Base-by-base conservation (phyloP, 805 yeast genomes). In the Lachancea nothofagi region DNA sequence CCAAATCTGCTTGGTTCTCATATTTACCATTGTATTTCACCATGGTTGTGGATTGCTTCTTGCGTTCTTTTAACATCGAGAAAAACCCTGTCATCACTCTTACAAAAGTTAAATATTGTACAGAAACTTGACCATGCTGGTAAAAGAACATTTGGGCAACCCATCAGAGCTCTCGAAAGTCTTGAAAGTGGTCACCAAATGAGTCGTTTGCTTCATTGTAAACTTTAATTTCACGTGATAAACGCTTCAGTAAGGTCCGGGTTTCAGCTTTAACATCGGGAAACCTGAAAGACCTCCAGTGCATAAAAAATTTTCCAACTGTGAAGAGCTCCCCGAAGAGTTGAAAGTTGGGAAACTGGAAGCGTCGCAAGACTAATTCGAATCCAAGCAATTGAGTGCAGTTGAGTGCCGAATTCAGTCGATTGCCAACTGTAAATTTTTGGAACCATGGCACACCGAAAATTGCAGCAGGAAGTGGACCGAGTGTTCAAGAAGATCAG, bases 401-500 rank as follows among this genome's bases (percentile, higher is more conserved):
- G 7, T 27, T 13, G 25, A 23, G 25, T 10, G 9, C 9, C 7
- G 7, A 7, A 10, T 8, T 23, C 25, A 23, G 5, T 19, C 22
- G 26, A 21, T n/a, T n/a, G 26, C 26, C 17, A 18, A 20, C 9
- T 31, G 14, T 17, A 18, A 12, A 21, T 13, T n/a, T 20, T 31
- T 13, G 10, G 26, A 18, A 22, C 18, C 9, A 70, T 70, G 74
- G 66, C 74, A 25, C 72, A 66, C 52, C 65, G 74, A 54, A 70
- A 70, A 48, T 49, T 70, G 31, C 69, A 67, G 41, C 74, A 70
- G 63, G 97, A 90, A 72, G 85, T 93, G 57, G 97, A 93, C 65
- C 83, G 88, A 57, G 94, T 89, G 58, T 81, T 83, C 69, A 61
- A 61, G 38, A 87, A 90, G 66, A 94, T 90, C 47, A 77, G 80